These are phyloP conservation scores for Camellia granthamiana DNA, from an alignment of 148 eudicot species.

Conservation along the genomic window DNA sequence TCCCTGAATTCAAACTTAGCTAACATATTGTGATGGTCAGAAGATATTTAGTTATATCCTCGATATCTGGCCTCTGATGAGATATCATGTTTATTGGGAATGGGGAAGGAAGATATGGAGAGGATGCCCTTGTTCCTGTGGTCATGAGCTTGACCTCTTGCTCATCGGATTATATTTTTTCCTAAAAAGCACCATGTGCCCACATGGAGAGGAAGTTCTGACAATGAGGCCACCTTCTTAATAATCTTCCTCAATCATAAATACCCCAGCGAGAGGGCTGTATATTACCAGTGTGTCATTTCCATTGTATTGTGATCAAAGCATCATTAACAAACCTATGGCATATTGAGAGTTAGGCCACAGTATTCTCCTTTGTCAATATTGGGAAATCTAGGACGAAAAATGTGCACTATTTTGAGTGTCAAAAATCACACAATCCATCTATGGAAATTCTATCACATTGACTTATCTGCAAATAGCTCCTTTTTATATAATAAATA, in stretches of 20 bases:
- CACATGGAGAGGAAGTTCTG: background rate
- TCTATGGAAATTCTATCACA: background rate
- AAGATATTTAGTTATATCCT: background rate
- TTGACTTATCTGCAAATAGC: background rate
- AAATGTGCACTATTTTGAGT: background rate
- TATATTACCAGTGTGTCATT: background rate
- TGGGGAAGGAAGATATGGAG: background rate
- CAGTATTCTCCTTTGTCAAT: background rate
- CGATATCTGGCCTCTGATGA: background rate
- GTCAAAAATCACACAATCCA: background rate
- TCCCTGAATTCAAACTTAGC: constrained; percentile 3
- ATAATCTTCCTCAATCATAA: background rate
- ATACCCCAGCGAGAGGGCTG: background rate
- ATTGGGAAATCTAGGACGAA: background rate
- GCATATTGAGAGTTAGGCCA: background rate
- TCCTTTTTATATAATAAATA: background rate
- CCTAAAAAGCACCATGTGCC: background rate
- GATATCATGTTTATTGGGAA: background rate
- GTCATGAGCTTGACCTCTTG: constrained; percentile 7
- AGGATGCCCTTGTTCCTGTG: background rate
- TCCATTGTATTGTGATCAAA: background rate
- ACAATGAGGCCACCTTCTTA: background rate
- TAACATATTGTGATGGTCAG: background rate
- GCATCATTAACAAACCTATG: background rate
- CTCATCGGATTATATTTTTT: background rate